Evolutionary conservation across 495 filamentous ascomycete genomes (phyloP).

Genomic region (Annulohypoxylon bovei): DNA sequence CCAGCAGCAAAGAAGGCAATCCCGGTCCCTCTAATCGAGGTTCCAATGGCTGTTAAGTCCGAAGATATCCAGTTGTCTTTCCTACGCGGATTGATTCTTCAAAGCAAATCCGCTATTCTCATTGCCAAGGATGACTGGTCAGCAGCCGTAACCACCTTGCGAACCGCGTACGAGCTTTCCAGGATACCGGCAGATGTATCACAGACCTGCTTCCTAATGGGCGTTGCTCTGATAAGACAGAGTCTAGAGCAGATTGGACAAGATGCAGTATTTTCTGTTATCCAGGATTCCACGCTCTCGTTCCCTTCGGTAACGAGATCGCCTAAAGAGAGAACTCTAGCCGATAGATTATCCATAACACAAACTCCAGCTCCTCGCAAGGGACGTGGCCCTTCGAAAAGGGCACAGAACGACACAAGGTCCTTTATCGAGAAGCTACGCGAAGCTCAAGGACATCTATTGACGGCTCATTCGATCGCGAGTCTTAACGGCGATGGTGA

Average conservation of each 20-base stretch:
- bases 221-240: slow-evolving; percentile 65
- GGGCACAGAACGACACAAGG: slow-evolving; percentile 42
- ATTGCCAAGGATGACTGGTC: slow-evolving; percentile 65
- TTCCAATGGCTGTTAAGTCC: slow-evolving; percentile 37
- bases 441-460: slow-evolving; percentile 68
- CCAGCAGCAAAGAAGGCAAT: slow-evolving; percentile 30
- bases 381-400: slow-evolving; percentile 29
- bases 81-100: slow-evolving; percentile 69
- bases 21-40: slow-evolving; percentile 44
- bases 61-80: slow-evolving; percentile 66
- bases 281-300: slow-evolving; percentile 91
- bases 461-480: slow-evolving; percentile 65
- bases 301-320: slow-evolving; percentile 69
- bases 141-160: slow-evolving; percentile 61
- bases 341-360: slow-evolving; percentile 32
- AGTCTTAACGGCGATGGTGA: slow-evolving; percentile 55
- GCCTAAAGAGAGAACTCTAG: slow-evolving; percentile 27
- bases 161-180: slow-evolving; percentile 55
- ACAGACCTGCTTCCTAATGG: slow-evolving; percentile 65
- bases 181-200: slow-evolving; percentile 52
- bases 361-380: slow-evolving; percentile 47
- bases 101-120: slow-evolving; percentile 68
- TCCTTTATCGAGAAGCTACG: slow-evolving; percentile 67
- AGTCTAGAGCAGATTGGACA: slow-evolving; percentile 73
- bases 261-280: slow-evolving; percentile 86